Percentiles rank a stretch among this genome's conserved stretches.
These are phyloP conservation scores for Parietichytrium sp. DNA, from an alignment of 108 stramenopile genomes.

Conservation along the genomic window DNA sequence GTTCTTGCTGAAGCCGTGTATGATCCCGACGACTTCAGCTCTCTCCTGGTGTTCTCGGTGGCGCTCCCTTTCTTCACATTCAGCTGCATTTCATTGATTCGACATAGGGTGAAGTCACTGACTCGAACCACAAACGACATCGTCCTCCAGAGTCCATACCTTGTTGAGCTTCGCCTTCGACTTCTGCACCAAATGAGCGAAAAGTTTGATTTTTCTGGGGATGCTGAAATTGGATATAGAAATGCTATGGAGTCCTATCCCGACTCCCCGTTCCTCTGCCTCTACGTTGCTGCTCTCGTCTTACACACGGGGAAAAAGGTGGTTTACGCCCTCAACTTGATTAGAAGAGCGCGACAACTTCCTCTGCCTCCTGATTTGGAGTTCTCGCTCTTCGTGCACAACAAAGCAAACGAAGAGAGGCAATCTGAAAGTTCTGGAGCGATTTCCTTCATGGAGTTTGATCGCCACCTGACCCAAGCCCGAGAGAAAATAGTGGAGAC, in stretches of 20 bases:
- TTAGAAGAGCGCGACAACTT: neutral
- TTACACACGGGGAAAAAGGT: neutral
- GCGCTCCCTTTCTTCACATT: neutral
- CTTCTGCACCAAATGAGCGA: neutral
- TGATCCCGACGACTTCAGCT: neutral
- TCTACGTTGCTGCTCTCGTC: slow-evolving; percentile 8
- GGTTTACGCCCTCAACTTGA: slow-evolving; percentile 16
- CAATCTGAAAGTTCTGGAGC: neutral
- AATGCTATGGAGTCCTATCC: neutral
- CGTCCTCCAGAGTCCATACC: slow-evolving; percentile 10
- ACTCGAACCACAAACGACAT: neutral
- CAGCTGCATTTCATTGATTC: neutral
- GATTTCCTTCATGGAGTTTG: neutral
- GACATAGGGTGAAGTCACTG: neutral
- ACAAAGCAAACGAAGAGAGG: slow-evolving; percentile 20
- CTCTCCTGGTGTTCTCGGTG: neutral
- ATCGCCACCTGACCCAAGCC: slow-evolving; percentile 1
- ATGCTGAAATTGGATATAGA: neutral
- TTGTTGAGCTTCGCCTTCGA: neutral
- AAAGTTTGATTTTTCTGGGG: neutral
- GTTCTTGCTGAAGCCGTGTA: neutral
- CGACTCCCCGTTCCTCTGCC: slow-evolving; percentile 11
- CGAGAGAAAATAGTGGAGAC: neutral
- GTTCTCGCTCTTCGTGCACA: slow-evolving; percentile 20
- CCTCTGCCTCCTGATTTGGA: slow-evolving; percentile 9